Conservation (phyloP, 805 yeast genomes). For the Ogataea pini region DNA sequence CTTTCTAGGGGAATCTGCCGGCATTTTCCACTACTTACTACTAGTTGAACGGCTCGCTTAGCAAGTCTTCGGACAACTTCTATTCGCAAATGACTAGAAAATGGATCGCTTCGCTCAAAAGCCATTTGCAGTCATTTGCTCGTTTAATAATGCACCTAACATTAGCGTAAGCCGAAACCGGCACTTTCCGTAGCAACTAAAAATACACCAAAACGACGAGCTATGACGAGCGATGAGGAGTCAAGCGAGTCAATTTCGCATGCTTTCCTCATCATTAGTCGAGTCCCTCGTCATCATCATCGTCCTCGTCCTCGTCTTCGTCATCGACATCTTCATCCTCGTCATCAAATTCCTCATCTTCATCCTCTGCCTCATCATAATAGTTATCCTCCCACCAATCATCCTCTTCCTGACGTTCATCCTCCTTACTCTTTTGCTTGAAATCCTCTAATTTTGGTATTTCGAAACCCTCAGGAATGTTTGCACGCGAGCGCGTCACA, state of each 20-base stretch:
- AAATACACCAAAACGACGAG: conserved; percentile 2
- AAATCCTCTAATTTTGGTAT: conserved; percentile 75
- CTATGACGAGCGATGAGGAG: not conserved
- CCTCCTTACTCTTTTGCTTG: conserved; percentile 23
- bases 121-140: not conserved
- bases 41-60: too few relatives aligned
- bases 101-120: not conserved
- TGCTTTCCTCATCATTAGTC: not conserved
- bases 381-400: conserved; percentile 37
- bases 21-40: too few relatives aligned
- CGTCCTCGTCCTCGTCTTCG: conserved; percentile 14
- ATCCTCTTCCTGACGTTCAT: conserved; percentile 35
- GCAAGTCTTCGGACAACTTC: too few relatives aligned
- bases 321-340: conserved; percentile 30
- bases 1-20: too few relatives aligned
- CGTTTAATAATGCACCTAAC: conserved; percentile 1
- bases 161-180: not conserved
- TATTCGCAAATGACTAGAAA: too few relatives aligned
- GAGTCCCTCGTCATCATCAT: conserved; percentile 7
- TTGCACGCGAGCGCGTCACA: conserved; percentile 77
- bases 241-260: not conserved
- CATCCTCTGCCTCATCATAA: conserved; percentile 36
- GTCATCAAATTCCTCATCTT: conserved; percentile 32
- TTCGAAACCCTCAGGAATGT: conserved; percentile 81
- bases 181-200: conserved; percentile 1